Base-by-base conservation (phyloP, 2,329 filamentous ascomycete species). In the Fusarium sp. region DNA sequence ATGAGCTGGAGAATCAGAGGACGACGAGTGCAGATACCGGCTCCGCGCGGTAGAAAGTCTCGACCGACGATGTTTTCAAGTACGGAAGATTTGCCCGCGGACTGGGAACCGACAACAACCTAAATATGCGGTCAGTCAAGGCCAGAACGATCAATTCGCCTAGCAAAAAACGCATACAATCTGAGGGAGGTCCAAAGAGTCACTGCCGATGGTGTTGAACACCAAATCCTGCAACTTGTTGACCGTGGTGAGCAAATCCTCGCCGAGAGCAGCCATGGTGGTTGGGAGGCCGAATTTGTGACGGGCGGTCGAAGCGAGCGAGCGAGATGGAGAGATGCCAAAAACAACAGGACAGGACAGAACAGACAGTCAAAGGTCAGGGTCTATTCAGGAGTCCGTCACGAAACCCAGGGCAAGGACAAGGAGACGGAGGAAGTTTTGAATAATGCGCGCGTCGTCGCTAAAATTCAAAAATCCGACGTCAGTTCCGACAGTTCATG, bases 161-260 rank as follows among this genome's bases (percentile, higher is more conserved):
- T 40, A 58, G 47, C 27, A 54, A 50, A 47, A 55, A 46, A 43
- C 70, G 84, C 90, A 78, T 90, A 98, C 96, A 87, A 99, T 99
- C 84, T 99, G 96, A 63, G 96, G 96, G 61, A 99, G 86, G 82
- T 99, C 96, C 66, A 99, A 88, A 55, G 95, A 98, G 82, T 99
- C 96, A 85, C 94, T 98, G 82, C 96, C 96, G 81, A 99, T 99
- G 74, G 96, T 99, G 84, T 99, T 99, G 86, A 99, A 99, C 78
- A 99, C 96, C 78, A 99, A 84, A 82, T 98, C 96, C 83, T 99
- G 96, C 78, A 99, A 87, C 86, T 97, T 97, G 87, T 99, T 99
- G 84, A 99, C 96, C 72, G 94, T 97, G 75, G 89, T 90, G 80
- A 99, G 89, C 82, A 99, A 86, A 83, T 99, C 94, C 82, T 99